Evolutionary conservation across 2,329 filamentous ascomycete species (phyloP).

Genomic region (Nectriaceae sp.): DNA sequence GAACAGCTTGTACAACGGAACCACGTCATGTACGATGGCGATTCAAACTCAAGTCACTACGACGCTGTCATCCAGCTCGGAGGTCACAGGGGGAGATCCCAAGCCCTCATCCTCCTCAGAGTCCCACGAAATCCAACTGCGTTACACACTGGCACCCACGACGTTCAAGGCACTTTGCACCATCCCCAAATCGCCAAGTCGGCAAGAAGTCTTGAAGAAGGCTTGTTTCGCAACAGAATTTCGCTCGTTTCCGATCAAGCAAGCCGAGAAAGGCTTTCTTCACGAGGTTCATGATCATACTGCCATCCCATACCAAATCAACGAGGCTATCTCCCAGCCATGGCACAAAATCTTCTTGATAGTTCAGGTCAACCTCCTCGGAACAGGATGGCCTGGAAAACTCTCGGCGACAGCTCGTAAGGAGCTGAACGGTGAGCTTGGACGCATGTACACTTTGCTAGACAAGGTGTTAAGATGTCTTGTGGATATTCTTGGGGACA

Average conservation of each 20-base stretch:
- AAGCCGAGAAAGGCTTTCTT: constrained; percentile 38
- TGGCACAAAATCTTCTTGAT: constrained; percentile 77
- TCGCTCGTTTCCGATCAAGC: constrained; percentile 37
- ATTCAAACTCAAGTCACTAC: neutral
- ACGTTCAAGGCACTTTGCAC: constrained; percentile 34
- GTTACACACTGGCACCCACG: constrained; percentile 34
- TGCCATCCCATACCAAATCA: constrained; percentile 40
- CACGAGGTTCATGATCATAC: constrained; percentile 41
- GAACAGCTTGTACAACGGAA: neutral
- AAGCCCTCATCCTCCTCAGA: neutral
- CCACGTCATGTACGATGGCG: neutral
- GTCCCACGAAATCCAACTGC: constrained; percentile 33
- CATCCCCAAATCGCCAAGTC: constrained; percentile 28
- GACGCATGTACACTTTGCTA: constrained; percentile 35
- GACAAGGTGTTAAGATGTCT: constrained; percentile 39
- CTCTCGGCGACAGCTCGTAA: constrained; percentile 34
- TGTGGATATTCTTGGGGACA: constrained; percentile 39
- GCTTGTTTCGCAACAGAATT: constrained; percentile 42
- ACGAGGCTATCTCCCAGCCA: constrained; percentile 51
- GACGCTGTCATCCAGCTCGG: neutral
- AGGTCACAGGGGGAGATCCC: neutral
- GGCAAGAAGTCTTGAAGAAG: constrained; percentile 38
- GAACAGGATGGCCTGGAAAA: constrained; percentile 60
- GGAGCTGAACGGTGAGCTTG: constrained; percentile 34
- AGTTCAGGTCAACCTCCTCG: constrained; percentile 70